phyloP scores from a whole-genome alignment of 306 rosid species.

The Nissolia schottii region DNA sequence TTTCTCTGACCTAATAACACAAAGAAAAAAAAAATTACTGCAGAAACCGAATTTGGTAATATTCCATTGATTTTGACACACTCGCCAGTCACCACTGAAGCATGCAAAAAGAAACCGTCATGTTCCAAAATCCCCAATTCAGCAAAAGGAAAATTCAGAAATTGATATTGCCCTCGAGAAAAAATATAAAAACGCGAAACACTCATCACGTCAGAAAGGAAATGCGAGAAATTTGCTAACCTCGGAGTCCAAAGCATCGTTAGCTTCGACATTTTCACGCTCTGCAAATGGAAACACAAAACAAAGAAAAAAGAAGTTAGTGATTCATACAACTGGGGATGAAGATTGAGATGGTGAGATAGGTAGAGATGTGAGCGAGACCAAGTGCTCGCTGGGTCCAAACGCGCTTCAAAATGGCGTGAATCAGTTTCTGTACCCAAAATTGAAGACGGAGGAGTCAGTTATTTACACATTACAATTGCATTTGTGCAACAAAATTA shows the following conservation, averaged over 20 bases:
- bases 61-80: background rate
- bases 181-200: background rate
- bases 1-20: no score
- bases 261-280: conserved; percentile 48
- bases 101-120: background rate
- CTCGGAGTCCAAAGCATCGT: conserved; percentile 52
- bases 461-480: background rate
- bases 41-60: background rate
- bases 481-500: background rate
- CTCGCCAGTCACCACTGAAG: background rate
- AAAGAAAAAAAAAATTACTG: no score
- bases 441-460: background rate
- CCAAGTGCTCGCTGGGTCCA: conserved; percentile 70
- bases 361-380: conserved; percentile 23
- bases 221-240: conserved; percentile 27
- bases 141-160: conserved; percentile 4
- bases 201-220: background rate
- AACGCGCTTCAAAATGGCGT: conserved; percentile 70
- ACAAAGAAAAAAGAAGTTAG: background rate
- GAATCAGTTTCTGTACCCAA: conserved; percentile 54
- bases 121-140: background rate
- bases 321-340: background rate
- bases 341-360: background rate
- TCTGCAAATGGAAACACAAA: conserved; percentile 36
- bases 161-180: background rate